Evolutionary conservation across 768 basidiomycete genomes (phyloP), one percentile per base, ranked within the genome.

Genomic region (Gautieria morchelliformis): DNA sequence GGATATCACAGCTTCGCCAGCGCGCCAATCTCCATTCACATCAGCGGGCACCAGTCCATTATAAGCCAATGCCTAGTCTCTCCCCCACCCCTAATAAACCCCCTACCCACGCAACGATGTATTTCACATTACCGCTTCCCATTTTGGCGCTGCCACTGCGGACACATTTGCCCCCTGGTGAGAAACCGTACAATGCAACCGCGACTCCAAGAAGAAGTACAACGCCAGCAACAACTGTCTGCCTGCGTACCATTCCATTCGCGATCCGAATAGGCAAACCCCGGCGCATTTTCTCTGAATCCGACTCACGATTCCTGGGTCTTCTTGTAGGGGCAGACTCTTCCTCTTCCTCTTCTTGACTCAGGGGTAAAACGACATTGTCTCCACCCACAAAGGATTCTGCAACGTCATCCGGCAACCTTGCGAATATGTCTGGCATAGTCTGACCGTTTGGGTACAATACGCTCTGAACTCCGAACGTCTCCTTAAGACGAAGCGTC

Each of bases 151-250:
- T 20, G 17, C 48, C 11, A 46, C 10, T 27, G n/a, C 49, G n/a
- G 20, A 11, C n/a, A 33, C 22, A 3, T 15, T 33, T 35, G 9
- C 51, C 51, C 22, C 24, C 19, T 19, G 56, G 56, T 20, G 32
- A 19, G 15, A 57, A 47, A 22, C 66, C 62, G 35, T 81, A 82
- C 22, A 81, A 71, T 3, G 84, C 85, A 66, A 90, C 72, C 9
- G 85, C 87, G 20, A 87, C 78, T 12, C 85, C 85, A 5, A 89
- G 71, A 12, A 85, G 80, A 27, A 89, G 66, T 32, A 88, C 77
- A 20, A 85, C 84, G 22, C 86, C 82, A 17, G 81, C 79, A 87
- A 69, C 65, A 27, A 70, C 70, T 10, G 60, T 60, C 33, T 61
- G 52, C 4, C 64, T 68, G 56, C 71, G 66, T 17, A 65, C 59